Base-by-base conservation (phyloP, 257 asterid species). In the Nicotiana tabacum region DNA sequence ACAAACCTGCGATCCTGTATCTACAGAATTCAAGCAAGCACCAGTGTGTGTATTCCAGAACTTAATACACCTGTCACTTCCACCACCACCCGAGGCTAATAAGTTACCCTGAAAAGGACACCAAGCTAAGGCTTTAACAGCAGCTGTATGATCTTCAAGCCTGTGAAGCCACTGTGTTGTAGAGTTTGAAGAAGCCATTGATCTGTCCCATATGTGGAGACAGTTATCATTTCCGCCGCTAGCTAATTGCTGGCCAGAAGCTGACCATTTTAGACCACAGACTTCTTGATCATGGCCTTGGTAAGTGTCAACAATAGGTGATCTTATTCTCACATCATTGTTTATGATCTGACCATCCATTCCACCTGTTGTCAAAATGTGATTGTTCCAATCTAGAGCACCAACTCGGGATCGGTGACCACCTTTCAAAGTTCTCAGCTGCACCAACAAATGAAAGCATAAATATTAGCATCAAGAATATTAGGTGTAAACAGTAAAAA, bases 31-130 rank as follows among this genome's bases (percentile, higher is more conserved):
- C 96, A 95, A 88, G 90, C 99, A 95, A 12, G 97, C 93, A 13
- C 99, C 98, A 3, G 99, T 93, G 87, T 93, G 99, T 2, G 99
- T 90, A 88, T 95, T 95, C 99, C 98, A 95, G 87, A 93, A 90
- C 82, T 92, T 95, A 12, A 95, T 93, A 85, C 92, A 88, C 86
- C 91, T 88, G 60, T 95, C 99, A 5, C 94, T 93, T 2, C 96
- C 97, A 21, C 98, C 98, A 27, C 98, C 99, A 67, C 99, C 99
- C 0, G 98, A 90, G 39, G 98, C 98, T 86, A 95, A 82, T 57
- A 95, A 85, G 72, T 95, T 95, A 17, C 90, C 92, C 86, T 95
- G 99, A 83, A 93, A 95, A 8, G 99, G 98, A 80, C 99, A 95
- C 99, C 99, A 95, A 4, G 99, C 97, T 4, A 95, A 98, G 16